These are phyloP conservation scores for Microbotryum saponariae DNA, from an alignment of 1,284 basidiomycete genomes.

Conservation along the genomic window DNA sequence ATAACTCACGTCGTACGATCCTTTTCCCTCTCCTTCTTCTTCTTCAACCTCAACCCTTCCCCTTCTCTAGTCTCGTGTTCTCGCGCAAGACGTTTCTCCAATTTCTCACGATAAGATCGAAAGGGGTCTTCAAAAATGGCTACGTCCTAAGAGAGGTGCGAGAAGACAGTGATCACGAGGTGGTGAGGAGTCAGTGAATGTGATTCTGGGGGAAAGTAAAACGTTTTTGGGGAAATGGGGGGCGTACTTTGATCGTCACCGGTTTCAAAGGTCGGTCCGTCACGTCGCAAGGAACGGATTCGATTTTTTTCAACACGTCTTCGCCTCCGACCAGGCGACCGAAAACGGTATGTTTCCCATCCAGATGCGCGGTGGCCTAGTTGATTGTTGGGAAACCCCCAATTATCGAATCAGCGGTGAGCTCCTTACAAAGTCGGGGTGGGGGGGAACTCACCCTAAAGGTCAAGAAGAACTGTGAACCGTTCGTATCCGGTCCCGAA, in stretches of 20 bases:
- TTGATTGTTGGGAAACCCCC: too few species aligned
- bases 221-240: too few species aligned
- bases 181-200: too few species aligned
- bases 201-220: too few species aligned
- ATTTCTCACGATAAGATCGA: slow-evolving; percentile 67
- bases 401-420: too few species aligned
- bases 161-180: too few species aligned
- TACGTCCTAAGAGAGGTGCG: slow-evolving; percentile 16
- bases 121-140: slow-evolving; percentile 61
- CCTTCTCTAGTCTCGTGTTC: slow-evolving; percentile 49
- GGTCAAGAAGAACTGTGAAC: slow-evolving; percentile 67
- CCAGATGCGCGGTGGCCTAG: slow-evolving; percentile 59
- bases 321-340: slow-evolving; percentile 93
- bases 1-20: slow-evolving; percentile 46
- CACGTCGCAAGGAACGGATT: slow-evolving; percentile 70
- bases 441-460: slow-evolving; percentile 48
- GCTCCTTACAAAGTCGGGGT: too few species aligned
- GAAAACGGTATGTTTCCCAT: slow-evolving; percentile 77
- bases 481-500: slow-evolving; percentile 74
- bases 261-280: slow-evolving; percentile 78
- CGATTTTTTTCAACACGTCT: slow-evolving; percentile 75
- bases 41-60: slow-evolving; percentile 19
- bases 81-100: slow-evolving; percentile 57
- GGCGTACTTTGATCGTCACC: slow-evolving; percentile 60
- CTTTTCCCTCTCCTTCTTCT: slow-evolving; percentile 47